A percentile compares a stretch with the other conserved stretches of the same genome.
Conservation (phyloP, 1,284 basidiomycete genomes). For the Ceratorhiza oryzae-sativae region DNA sequence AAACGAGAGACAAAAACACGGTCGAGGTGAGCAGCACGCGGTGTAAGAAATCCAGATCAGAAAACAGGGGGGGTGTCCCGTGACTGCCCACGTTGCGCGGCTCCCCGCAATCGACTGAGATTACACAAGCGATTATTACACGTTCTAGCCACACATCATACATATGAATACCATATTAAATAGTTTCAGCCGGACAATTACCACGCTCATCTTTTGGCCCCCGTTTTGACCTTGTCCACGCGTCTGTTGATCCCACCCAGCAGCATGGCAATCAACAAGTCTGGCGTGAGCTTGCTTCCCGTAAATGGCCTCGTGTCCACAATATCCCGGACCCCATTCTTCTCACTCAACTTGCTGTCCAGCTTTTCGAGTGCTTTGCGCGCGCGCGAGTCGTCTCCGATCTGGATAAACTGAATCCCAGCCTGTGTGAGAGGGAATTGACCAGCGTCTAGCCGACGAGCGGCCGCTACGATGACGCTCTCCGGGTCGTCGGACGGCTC, state of each 20-base stretch:
- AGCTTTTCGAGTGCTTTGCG: slow-evolving; percentile 53
- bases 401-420: slow-evolving; percentile 56
- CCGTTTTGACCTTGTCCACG: slow-evolving; percentile 53
- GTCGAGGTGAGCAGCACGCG: neutral
- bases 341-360: slow-evolving; percentile 43
- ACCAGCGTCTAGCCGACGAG: slow-evolving; percentile 58
- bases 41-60: neutral
- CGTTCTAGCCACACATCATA: too few species aligned
- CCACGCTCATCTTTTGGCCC: too few species aligned
- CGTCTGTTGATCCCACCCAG: slow-evolving; percentile 66
- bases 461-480: slow-evolving; percentile 58
- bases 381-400: slow-evolving; percentile 51
- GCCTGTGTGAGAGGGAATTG: slow-evolving; percentile 56
- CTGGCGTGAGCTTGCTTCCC: slow-evolving; percentile 53
- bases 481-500: slow-evolving; percentile 60
- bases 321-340: slow-evolving; percentile 58
- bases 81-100: neutral
- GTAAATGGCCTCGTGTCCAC: slow-evolving; percentile 66
- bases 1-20: slow-evolving; percentile 21
- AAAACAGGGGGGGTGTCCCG: neutral
- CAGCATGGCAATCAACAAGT: slow-evolving; percentile 61
- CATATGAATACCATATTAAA: too few species aligned
- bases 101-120: neutral
- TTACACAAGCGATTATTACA: too few species aligned
- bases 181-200: too few species aligned